Evolutionary conservation across 345 rosid genomes (phyloP), one percentile per base, ranked within the genome.

Genomic region (Microthlaspi erraticum): DNA sequence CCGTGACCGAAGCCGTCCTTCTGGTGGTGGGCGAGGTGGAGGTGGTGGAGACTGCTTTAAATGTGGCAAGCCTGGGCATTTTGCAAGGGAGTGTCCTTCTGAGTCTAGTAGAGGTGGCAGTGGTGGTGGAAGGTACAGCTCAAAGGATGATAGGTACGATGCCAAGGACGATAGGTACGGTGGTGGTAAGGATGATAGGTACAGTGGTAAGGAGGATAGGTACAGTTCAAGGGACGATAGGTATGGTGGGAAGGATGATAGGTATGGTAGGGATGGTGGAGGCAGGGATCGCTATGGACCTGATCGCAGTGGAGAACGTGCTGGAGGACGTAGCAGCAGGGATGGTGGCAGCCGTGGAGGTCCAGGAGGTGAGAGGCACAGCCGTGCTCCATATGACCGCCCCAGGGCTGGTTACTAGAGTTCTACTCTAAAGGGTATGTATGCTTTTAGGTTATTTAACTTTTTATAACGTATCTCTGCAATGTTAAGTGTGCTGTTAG

Each of bases 31-130:
- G 31, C 83, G 87, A 46, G 86, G 91, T 64, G 55, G 78, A 51
- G 81, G 81, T 76, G 79, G 91, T 66, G 97, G 95, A 68, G 98
- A 87, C 36, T 93, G 98, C 83, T 93, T 93, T 63, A 90, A 85
- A 77, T 93, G 98, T 53, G 96, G 97, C 60, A 93, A 93, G 77
- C 97, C 97, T 74, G 96, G 98, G 38, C 98, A 93, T 76, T 93
- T 93, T 78, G 97, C 98, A 33, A 78, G 98, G 78, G 98, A 93
- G 74, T 93, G 97, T 70, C 97, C 97, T 29, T 75, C 86, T 75
- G 98, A 86, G 68, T 84, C 33, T 45, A n/a, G 73, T 34, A 60
- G 78, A 60, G 85, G 81, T 52, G 79, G 82, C 77, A 77, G 83
- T 65, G 90, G 82, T 78, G 79, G 83, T 62, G 90, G 80, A 10